Evolutionary conservation across 1,284 basidiomycete species (phyloP), one percentile per base, ranked within the genome.

Genomic region (Pseudozyma pruni): DNA sequence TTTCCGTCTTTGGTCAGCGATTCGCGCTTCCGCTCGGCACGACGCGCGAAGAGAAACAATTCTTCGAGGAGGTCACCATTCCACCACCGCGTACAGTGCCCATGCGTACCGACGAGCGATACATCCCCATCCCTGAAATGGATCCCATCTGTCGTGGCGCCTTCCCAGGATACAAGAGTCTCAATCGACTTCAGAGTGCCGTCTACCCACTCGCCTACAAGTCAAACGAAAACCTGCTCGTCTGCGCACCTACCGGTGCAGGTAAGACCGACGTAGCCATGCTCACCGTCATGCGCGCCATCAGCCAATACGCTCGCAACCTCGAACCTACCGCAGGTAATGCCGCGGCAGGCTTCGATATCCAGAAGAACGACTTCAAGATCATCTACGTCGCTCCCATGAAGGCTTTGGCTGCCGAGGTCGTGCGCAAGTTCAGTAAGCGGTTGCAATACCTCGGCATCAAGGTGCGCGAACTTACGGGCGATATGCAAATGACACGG

Each of bases 221-320:
- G 20, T 91, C 93, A 1, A 98, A 97, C 74, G 96, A 98, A 83
- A 98, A 98, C 79, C 88, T 99, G 86, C 88, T 99, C 34, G 92
- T 94, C 76, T 76, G 88, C 76, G 34, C 76, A 19, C 71, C 75
- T 0, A 43, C 61, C 1, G 80, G 80, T 69, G 80, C 79, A 3
- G 96, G 96, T 84, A 98, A 99, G 91, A 99, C 96, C 0, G 96
- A 98, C 82, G 92, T 99, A 0, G 96, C 96, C 0, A 93, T 98
- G 90, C 86, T 99, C 78, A 87, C 92, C 1, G 91, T 99, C 59
- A 86, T 98, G 48, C 90, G 94, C 20, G 91, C 94, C 19, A 85
- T 98, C 48, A 86, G 89, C 53, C 92, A 91, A 75, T 88, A 92
- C 81, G 86, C 88, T 80, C 82, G 86, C n/a, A 86, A 87, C 13